Percentiles rank a stretch among this genome's conserved stretches.
phyloP scores from a whole-genome alignment of 2,329 filamentous ascomycete species.

The Lanzia echinophila region DNA sequence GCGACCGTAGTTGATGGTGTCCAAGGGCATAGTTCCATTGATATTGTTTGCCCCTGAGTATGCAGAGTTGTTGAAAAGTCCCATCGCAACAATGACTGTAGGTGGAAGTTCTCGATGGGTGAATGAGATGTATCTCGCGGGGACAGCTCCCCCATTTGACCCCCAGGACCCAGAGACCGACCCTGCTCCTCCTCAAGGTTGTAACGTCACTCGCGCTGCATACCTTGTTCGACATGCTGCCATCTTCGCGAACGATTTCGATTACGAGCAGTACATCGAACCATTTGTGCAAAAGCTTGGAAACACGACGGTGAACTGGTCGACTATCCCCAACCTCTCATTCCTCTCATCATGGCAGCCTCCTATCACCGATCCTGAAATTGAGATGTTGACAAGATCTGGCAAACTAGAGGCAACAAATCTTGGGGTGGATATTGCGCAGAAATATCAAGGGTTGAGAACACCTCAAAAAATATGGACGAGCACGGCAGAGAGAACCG shows the following conservation, averaged over 20 bases:
- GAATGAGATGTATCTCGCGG: conserved; percentile 47
- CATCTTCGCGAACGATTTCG: conserved; percentile 46
- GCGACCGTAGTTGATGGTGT: conserved; percentile 42
- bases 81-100: conserved; percentile 46
- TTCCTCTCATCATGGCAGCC: conserved; percentile 25
- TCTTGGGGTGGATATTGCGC: conserved; percentile 24
- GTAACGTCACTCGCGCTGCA: conserved; percentile 42
- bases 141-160: conserved; percentile 44
- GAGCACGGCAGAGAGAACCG: conserved; percentile 44
- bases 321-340: conserved; percentile 23
- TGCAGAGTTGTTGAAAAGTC: conserved; percentile 47
- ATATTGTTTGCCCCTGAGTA: conserved; percentile 39
- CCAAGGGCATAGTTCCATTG: conserved; percentile 44
- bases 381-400: conserved; percentile 23
- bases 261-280: conserved; percentile 44
- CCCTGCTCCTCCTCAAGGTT: conserved; percentile 42
- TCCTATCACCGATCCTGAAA: conserved; percentile 23
- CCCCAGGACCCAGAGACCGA: conserved; percentile 40
- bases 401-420: conserved; percentile 24
- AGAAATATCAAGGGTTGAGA: conserved; percentile 32
- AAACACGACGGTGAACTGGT: conserved; percentile 42
- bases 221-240: conserved; percentile 45
- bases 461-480: conserved; percentile 45
- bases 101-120: conserved; percentile 48
- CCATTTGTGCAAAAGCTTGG: conserved; percentile 44